phyloP scores from a whole-genome alignment of 1,284 basidiomycete genomes.

The Cystobasidium pallidum region DNA sequence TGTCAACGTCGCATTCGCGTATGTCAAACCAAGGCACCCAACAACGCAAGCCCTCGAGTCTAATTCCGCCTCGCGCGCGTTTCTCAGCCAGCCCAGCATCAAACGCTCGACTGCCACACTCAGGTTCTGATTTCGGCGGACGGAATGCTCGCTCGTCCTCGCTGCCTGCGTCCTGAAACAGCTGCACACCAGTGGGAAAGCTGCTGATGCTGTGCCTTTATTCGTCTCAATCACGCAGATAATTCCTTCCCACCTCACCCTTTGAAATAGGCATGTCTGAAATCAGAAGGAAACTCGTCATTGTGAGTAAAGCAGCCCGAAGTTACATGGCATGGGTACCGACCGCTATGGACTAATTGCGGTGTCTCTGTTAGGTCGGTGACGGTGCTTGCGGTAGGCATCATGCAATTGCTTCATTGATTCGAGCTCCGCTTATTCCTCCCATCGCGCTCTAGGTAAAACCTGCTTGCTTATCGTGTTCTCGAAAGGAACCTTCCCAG shows the following conservation, averaged over 20 bases:
- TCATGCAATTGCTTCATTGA: background rate
- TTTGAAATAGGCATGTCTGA: conserved; percentile 47
- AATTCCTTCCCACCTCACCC: background rate
- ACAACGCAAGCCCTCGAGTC: background rate
- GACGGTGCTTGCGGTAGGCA: conserved; percentile 51
- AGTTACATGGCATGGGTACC: background rate
- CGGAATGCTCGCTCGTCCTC: background rate
- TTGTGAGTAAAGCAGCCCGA: conserved; percentile 44
- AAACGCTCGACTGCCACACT: conserved; percentile 6
- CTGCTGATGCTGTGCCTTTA: too few relatives aligned
- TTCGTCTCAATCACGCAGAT: background rate
- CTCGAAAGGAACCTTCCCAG: conserved; percentile 95
- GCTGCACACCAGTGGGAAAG: background rate
- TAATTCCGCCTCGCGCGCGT: background rate
- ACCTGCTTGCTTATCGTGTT: conserved; percentile 90
- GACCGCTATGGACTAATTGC: too few relatives aligned
- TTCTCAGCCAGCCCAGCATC: background rate
- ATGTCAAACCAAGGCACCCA: too few relatives aligned
- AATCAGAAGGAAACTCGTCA: conserved; percentile 53
- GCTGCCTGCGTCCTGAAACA: background rate
- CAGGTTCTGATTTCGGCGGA: background rate
- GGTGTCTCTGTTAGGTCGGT: conserved; percentile 14
- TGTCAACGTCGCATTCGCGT: too few relatives aligned
- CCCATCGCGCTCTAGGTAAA: conserved; percentile 62
- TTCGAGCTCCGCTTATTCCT: background rate